Conservation (phyloP, 768 basidiomycete genomes). For the Mycena pura region DNA sequence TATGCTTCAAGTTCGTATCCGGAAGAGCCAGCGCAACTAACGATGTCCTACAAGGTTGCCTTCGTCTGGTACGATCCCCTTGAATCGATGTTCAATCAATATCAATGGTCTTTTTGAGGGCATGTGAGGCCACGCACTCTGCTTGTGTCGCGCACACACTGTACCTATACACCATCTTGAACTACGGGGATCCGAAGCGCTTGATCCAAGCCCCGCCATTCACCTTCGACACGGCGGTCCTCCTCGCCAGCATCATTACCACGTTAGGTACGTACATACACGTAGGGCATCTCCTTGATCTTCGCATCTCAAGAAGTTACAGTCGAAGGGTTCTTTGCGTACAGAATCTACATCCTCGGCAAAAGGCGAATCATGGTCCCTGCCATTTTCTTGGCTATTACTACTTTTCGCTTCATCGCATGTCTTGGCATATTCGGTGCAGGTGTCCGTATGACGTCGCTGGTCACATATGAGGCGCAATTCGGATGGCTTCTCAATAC, state of each 20-base stretch:
- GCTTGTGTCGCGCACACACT: slow-evolving; percentile 5
- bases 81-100: background rate
- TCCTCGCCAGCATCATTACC: background rate
- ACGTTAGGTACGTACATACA: background rate
- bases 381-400: background rate
- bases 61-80: slow-evolving; percentile 11
- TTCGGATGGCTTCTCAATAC: background rate
- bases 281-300: background rate
- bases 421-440: background rate
- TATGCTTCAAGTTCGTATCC: too few relatives aligned
- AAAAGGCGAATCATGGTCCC: background rate
- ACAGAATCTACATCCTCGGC: slow-evolving; percentile 7
- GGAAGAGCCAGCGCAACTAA: background rate
- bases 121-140: background rate
- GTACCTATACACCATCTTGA: background rate
- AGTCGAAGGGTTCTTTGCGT: slow-evolving; percentile 16
- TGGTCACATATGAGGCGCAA: too few relatives aligned
- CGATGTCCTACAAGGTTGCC: background rate
- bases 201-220: background rate
- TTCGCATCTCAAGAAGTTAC: background rate
- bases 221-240: background rate
- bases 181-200: background rate
- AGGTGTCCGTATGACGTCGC: too few relatives aligned
- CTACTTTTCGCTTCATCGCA: background rate
- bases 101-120: background rate